These are phyloP conservation scores for Talaromyces piceae DNA, from an alignment of 2,329 filamentous ascomycete species.

Conservation along the genomic window DNA sequence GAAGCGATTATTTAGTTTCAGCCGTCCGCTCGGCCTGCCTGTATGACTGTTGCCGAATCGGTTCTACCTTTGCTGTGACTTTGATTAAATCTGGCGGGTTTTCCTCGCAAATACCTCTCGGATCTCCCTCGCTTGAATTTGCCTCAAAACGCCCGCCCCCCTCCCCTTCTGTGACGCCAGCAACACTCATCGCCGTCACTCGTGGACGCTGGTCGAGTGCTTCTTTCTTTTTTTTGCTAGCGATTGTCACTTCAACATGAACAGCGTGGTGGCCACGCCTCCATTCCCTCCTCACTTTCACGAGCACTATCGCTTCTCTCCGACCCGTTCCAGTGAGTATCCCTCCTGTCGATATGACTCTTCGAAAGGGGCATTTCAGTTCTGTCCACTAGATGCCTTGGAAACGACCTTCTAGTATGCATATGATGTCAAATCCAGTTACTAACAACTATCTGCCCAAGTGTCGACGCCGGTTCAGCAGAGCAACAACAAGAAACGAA, in stretches of 20 bases:
- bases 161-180: not conserved
- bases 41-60: not conserved
- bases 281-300: conserved; percentile 58
- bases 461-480: conserved; percentile 34
- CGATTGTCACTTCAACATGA: conserved; percentile 44
- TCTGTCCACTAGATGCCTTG: too few relatives aligned
- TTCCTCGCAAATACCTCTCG: not conserved
- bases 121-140: not conserved
- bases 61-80: not conserved
- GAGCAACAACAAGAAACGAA: conserved; percentile 63
- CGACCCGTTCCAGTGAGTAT: conserved; percentile 51
- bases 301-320: conserved; percentile 52
- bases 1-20: not conserved
- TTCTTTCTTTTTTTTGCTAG: conserved; percentile 14
- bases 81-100: not conserved
- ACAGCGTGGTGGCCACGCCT: conserved; percentile 52
- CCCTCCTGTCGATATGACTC: conserved; percentile 5
- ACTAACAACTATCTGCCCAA: conserved; percentile 10
- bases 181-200: conserved; percentile 5
- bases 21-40: not conserved
- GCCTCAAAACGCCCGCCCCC: too few relatives aligned
- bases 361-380: not conserved
- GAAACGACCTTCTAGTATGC: too few relatives aligned
- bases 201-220: conserved; percentile 4
- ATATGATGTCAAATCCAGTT: not conserved